Conservation (phyloP, 2,329 filamentous ascomycete genomes). For the Thelonectria blattea region DNA sequence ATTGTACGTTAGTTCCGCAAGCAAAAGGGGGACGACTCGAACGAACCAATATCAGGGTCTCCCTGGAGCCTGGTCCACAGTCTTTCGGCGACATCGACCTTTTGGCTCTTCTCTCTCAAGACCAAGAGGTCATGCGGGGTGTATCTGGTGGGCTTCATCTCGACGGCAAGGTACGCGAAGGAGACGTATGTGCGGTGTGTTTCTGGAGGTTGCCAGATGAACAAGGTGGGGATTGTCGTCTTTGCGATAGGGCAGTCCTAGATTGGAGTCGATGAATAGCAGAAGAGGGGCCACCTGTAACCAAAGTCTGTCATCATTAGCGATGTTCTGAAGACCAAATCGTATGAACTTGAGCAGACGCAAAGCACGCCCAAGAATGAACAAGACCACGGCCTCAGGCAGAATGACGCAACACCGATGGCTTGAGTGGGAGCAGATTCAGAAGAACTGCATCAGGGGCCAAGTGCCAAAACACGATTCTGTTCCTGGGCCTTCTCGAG, state of each 20-base stretch:
- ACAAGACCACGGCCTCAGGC: constrained; percentile 22
- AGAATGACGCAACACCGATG: neutral
- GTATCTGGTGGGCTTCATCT: constrained; percentile 54
- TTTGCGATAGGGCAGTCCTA: constrained; percentile 23
- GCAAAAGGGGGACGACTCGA: neutral
- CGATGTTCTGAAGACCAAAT: constrained; percentile 36
- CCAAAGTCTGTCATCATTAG: constrained; percentile 41
- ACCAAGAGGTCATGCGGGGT: constrained; percentile 52
- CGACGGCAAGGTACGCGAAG: constrained; percentile 47
- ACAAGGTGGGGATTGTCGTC: constrained; percentile 46
- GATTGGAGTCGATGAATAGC: constrained; percentile 41
- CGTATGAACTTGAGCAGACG: constrained; percentile 34
- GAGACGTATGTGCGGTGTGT: constrained; percentile 48
- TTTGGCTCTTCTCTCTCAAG: constrained; percentile 38
- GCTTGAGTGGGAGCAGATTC: neutral
- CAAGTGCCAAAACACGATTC: neutral
- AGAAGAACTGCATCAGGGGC: neutral
- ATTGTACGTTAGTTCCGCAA: constrained; percentile 13
- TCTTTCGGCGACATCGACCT: constrained; percentile 37
- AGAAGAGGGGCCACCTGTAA: constrained; percentile 43
- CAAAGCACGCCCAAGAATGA: constrained; percentile 21
- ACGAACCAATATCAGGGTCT: constrained; percentile 51
- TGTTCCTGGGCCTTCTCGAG: constrained; percentile 2
- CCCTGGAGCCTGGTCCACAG: constrained; percentile 45
- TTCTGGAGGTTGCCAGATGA: constrained; percentile 45